phyloP scores from a whole-genome alignment of 176 grass and related monocot species.

The Miscanthus lutarioriparius region DNA sequence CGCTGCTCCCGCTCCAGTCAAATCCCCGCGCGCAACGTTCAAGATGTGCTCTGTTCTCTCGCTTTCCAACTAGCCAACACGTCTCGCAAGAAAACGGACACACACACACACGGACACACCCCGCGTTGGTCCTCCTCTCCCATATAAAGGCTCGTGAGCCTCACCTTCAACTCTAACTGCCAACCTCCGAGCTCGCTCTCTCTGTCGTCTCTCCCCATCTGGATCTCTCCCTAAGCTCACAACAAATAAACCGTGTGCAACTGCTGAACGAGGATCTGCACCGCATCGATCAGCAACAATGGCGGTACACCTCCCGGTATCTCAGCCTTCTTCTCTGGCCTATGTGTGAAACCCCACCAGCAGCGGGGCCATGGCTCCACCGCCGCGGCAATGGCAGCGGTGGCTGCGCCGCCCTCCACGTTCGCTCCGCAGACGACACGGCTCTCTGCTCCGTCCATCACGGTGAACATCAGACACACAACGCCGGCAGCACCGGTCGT shows the following conservation, averaged over 20 bases:
- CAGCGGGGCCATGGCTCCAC: conserved; percentile 5
- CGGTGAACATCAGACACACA: conserved; percentile 23
- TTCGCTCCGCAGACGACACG: conserved; percentile 27
- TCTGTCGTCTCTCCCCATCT: too few species aligned
- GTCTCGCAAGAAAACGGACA: conserved; percentile 25
- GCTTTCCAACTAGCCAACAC: conserved; percentile 31
- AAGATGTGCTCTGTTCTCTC: conserved; percentile 15
- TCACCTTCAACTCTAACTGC: background rate
- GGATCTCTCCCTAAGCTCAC: too few species aligned
- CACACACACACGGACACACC: background rate
- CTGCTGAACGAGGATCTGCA: too few species aligned
- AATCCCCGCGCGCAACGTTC: conserved; percentile 42
- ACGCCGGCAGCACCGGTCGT: background rate
- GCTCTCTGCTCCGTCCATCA: background rate
- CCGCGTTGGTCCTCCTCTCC: background rate
- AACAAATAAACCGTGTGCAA: background rate
- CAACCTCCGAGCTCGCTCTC: background rate
- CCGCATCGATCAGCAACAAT: too few species aligned
- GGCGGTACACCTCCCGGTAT: too few species aligned
- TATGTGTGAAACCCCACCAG: background rate
- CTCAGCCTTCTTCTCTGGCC: too few species aligned
- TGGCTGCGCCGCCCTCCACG: conserved; percentile 17
- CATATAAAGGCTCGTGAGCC: conserved; percentile 36
- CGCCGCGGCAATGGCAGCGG: conserved; percentile 7
- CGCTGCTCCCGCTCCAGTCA: conserved; percentile 32